Evolutionary conservation across 345 rosid species (phyloP), one percentile per base, ranked within the genome.

Genomic region (Melaleuca quinquenervia): DNA sequence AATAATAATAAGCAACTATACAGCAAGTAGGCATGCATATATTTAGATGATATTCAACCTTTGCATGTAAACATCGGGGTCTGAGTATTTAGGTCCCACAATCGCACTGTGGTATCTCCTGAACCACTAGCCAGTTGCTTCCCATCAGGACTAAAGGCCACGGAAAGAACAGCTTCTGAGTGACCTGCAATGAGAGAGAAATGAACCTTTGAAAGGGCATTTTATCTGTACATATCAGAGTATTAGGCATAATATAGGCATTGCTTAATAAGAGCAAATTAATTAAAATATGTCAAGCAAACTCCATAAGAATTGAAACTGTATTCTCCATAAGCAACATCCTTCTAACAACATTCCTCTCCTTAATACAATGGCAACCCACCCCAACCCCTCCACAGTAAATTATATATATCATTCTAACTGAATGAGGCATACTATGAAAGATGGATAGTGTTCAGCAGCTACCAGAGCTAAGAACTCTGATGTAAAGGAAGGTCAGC

Each of bases 81-180:
- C 90, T 98, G 96, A 48, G 97, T 98, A 84, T 87, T 93, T 83
- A 96, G 95, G 93, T 98, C 99, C 99, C 99, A 98, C 74, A 98
- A 89, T 83, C 99, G 92, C 87, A 98, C 98, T 60, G 98, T 95
- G 70, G 98, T 94, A 89, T 98, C 99, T 85, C 99, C 99, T 10
- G 98, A 98, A 84, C 99, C 98, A 93, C 99, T 98, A 6, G 99
- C 99, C 92, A 98, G 91, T 27, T 92, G 97, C 56, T 91, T 90
- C 82, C 99, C 98, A 58, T 98, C 98, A 56, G 99, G 99, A 91
- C 98, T 95, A 87, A 96, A 96, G 27, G 98, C 93, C 85, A 98
- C 98, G 70, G 97, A 93, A 87, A 96, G 98, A 53, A 96, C 97
- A 87, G 99, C 96, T 91, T 96, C 99, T 6, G 92, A 84, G 50